phyloP scores from a whole-genome alignment of 164 flowering plant genomes.

The Dillenia suffruticosa region DNA sequence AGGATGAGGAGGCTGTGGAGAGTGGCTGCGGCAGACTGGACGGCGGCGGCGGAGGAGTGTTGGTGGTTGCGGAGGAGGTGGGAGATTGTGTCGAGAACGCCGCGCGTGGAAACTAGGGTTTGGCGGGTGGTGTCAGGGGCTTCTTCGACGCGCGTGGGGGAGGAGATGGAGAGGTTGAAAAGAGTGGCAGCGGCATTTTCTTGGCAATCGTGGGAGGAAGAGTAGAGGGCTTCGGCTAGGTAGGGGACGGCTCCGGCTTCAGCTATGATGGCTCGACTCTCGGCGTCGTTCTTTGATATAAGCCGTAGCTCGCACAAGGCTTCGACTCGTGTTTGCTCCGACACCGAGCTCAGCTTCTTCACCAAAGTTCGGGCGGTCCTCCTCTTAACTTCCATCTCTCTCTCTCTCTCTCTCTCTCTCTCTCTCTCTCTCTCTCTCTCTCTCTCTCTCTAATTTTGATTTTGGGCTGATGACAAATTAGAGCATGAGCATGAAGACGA shows the following conservation, averaged over 20 bases:
- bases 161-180: conserved; percentile 76
- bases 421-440: not conserved
- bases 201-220: conserved; percentile 36
- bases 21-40: conserved; percentile 71
- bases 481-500: not conserved
- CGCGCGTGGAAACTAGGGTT: conserved; percentile 62
- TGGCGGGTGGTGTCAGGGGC: conserved; percentile 18
- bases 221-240: conserved; percentile 57
- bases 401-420: conserved; percentile 4
- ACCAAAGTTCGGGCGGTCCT: conserved; percentile 53
- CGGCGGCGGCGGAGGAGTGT: conserved; percentile 37
- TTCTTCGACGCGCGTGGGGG: too few relatives aligned
- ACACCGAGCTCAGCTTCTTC: conserved; percentile 58
- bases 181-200: conserved; percentile 88
- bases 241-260: conserved; percentile 72
- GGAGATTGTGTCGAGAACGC: conserved; percentile 79
- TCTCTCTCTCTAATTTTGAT: not conserved
- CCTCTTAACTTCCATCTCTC: conserved; percentile 56
- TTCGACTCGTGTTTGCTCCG: conserved; percentile 59
- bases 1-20: conserved; percentile 61
- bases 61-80: conserved; percentile 54
- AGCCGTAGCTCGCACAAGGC: conserved; percentile 76
- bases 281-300: conserved; percentile 68
- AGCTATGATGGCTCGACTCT: conserved; percentile 53
- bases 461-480: not conserved